A percentile compares a stretch with the other conserved stretches of the same genome.
Evolutionary conservation across 2,329 filamentous ascomycete genomes (phyloP).

Genomic region (Penicillium sp.): DNA sequence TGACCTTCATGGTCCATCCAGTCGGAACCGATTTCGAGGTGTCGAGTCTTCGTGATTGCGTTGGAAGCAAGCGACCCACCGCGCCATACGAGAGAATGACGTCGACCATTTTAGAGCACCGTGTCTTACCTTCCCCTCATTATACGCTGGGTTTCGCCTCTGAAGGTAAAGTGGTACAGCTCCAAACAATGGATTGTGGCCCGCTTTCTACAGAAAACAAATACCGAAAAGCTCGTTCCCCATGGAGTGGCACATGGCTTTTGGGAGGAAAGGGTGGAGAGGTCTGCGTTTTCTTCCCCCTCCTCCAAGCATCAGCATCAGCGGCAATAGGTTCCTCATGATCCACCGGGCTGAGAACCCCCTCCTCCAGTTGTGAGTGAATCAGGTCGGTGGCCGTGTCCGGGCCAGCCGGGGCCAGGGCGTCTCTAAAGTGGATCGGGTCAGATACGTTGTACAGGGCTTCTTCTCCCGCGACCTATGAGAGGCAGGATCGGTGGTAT

Average conservation of each 20-base stretch:
- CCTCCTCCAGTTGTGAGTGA: background rate
- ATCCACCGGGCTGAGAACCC: constrained; percentile 1
- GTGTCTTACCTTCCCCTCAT: background rate
- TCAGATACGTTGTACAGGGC: constrained; percentile 21
- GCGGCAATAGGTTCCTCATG: background rate
- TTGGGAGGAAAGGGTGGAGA: background rate
- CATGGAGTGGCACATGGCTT: background rate
- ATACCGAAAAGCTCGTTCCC: background rate
- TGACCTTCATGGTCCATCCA: constrained; percentile 21
- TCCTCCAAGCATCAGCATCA: constrained; percentile 6
- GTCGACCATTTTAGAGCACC: constrained; percentile 19
- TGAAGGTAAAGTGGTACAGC: background rate
- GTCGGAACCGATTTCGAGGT: constrained; percentile 22
- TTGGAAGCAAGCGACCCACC: constrained; percentile 8
- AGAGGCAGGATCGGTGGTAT: constrained; percentile 13
- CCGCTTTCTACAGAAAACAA: background rate
- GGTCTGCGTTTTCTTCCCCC: background rate
- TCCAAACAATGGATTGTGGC: background rate
- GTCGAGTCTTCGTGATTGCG: constrained; percentile 9
- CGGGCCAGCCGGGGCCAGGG: constrained; percentile 18
- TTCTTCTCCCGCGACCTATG: constrained; percentile 21
- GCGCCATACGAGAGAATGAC: constrained; percentile 25
- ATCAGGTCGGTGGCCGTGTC: constrained; percentile 14
- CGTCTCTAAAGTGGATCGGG: constrained; percentile 14
- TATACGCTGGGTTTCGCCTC: background rate